These are phyloP conservation scores for Leccinellum luteum DNA, from an alignment of 768 basidiomycete genomes.

Conservation along the genomic window DNA sequence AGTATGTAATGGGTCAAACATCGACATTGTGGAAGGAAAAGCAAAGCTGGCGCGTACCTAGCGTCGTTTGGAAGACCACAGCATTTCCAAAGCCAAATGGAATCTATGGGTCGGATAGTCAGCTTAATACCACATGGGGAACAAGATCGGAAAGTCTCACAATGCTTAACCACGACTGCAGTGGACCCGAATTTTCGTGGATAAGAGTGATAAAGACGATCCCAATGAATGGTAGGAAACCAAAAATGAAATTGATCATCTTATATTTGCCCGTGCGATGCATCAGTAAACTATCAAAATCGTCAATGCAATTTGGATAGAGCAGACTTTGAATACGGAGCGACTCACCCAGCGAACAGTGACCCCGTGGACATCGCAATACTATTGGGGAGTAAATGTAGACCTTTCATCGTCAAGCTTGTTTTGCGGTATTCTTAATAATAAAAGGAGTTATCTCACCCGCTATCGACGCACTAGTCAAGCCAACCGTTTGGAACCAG, in stretches of 20 bases:
- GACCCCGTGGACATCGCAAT: conserved; percentile 47
- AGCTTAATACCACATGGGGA: neutral
- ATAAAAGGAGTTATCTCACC: conserved; percentile 40
- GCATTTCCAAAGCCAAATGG: conserved; percentile 66
- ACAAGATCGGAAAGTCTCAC: conserved; percentile 27
- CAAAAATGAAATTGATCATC: conserved; percentile 46
- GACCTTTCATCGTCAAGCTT: conserved; percentile 32
- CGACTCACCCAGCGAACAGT: conserved; percentile 46
- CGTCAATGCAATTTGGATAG: neutral
- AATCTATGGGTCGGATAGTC: conserved; percentile 37
- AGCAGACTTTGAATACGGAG: neutral
- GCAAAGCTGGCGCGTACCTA: conserved; percentile 40
- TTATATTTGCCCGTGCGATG: conserved; percentile 54
- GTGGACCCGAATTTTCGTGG: conserved; percentile 40
- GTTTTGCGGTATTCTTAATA: neutral
- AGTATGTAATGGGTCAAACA: conserved; percentile 3
- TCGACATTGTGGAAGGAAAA: neutral
- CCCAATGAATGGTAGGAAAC: conserved; percentile 48
- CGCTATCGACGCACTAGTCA: conserved; percentile 64
- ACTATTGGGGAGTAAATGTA: conserved; percentile 52
- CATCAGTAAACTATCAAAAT: conserved; percentile 41
- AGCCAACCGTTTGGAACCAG: conserved; percentile 79
- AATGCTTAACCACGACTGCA: conserved; percentile 52
- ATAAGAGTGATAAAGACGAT: conserved; percentile 42
- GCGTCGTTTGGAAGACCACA: conserved; percentile 58